Evolutionary conservation across 129 eudicot genomes (phyloP), one percentile per base, ranked within the genome.

Genomic region (Artemisia argyi): DNA sequence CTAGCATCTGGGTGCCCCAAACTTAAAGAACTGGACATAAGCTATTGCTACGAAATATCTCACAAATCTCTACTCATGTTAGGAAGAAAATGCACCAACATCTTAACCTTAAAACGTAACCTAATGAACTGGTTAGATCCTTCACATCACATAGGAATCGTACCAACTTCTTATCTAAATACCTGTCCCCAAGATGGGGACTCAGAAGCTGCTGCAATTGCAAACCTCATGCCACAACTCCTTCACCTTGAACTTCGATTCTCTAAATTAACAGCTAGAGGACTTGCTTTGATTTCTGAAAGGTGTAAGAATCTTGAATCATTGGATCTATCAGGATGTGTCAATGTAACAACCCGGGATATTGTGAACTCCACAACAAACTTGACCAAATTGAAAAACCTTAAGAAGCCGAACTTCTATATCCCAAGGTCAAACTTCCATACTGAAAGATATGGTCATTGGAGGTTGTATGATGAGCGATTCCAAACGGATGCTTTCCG

Each of bases 131-230:
- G 87, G 89, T 22, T 95, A 73, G 97, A 88, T 64, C 89, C 97
- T 75, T 95, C 97, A 51, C 94, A 86, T 64, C 96, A 93, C 68
- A 68, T 64, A 13, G 85, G 95, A 44, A 70, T 89, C 5, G 92
- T 93, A n/a, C 98, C 98, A 13, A 80, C 61, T 4, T 86, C 83
- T 14, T 89, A 87, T 56, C 75, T 92, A 14, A 67, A 92, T 46
- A 89, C 96, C 1, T 85, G 88, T 42, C 98, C 98, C 18, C 96
- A 87, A 75, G 98, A 89, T 22, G 90, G 96, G 13, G 98, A 92
- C 65, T 79, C 96, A 3, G 98, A 92, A 74, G 96, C 91, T 76
- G 88, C 92, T 78, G 89, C 90, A 51, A 87, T 92, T 4, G 87
- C 85, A 48, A 81, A 82, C 70, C 53, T 28, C 15, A 89, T 92